Evolutionary conservation across 176 grass and related monocot genomes (phyloP).

Genomic region (Rhipidocladum racemiflorum): DNA sequence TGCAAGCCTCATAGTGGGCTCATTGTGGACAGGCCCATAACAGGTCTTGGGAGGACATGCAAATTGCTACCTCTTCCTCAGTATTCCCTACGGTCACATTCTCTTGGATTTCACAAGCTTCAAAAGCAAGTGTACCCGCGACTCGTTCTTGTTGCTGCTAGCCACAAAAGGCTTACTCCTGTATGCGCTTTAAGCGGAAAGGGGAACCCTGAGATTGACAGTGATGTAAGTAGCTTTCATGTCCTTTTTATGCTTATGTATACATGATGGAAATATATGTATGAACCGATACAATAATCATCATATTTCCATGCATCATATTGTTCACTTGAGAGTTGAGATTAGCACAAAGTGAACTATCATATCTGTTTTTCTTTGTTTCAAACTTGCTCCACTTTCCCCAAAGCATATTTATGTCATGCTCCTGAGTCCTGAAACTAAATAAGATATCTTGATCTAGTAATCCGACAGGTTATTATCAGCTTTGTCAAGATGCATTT

Average conservation of each 20-base stretch:
- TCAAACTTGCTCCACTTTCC: not conserved
- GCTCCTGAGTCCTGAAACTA: constrained; percentile 17
- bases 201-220: constrained; percentile 26
- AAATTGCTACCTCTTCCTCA: constrained; percentile 18
- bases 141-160: constrained; percentile 40
- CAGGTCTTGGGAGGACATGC: constrained; percentile 38
- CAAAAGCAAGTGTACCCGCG: constrained; percentile 38
- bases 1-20: constrained; percentile 57
- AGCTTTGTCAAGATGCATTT: constrained; percentile 8
- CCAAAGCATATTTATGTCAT: not conserved
- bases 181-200: constrained; percentile 45
- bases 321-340: constrained; percentile 2
- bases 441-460: not conserved
- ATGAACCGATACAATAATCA: not conserved
- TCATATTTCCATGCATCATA: not conserved
- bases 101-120: constrained; percentile 36
- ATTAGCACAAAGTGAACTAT: not conserved
- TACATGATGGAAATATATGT: not conserved
- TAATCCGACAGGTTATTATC: not conserved
- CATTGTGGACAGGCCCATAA: constrained; percentile 39
- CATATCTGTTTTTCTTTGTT: not conserved
- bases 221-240: constrained; percentile 56
- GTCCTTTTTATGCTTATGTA: constrained; percentile 8
- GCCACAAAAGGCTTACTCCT: constrained; percentile 40
- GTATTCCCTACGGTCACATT: constrained; percentile 36